These are phyloP conservation scores for Luzula sylvatica DNA, from an alignment of 176 grass and related monocot species.

Conservation along the genomic window DNA sequence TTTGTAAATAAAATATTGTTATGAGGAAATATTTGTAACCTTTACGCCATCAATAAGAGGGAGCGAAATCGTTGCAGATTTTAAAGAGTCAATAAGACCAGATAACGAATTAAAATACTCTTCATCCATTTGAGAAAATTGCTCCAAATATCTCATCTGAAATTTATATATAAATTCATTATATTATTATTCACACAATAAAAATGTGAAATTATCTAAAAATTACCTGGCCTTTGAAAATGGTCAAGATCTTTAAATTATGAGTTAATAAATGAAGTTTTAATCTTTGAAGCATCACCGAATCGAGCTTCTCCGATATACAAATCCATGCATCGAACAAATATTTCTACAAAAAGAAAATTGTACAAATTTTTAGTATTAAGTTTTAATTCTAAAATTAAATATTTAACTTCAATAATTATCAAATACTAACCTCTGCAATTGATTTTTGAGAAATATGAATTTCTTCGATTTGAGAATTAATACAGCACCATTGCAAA, in stretches of 20 bases:
- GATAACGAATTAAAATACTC: conserved; percentile 43
- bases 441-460: conserved; percentile 38
- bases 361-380: conserved; percentile 1
- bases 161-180: conserved; percentile 13
- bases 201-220: background rate
- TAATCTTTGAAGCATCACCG: conserved; percentile 69
- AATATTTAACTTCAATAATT: too few species aligned
- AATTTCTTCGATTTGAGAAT: conserved; percentile 51
- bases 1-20: background rate
- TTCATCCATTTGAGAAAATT: conserved; percentile 47
- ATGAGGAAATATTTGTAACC: conserved; percentile 17
- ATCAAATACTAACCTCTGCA: conserved; percentile 60
- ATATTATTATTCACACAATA: conserved; percentile 7
- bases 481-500: conserved; percentile 83
- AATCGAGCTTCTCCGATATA: conserved; percentile 62
- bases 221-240: conserved; percentile 72
- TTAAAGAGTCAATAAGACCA: conserved; percentile 38
- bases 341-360: conserved; percentile 47
- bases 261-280: conserved; percentile 51
- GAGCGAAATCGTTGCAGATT: conserved; percentile 36
- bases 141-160: conserved; percentile 54
- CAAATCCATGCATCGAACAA: conserved; percentile 80
- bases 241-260: conserved; percentile 62
- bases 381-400: too few species aligned
- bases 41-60: conserved; percentile 46